phyloP scores from a whole-genome alignment of 768 basidiomycete species.

The Russula brevipes region DNA sequence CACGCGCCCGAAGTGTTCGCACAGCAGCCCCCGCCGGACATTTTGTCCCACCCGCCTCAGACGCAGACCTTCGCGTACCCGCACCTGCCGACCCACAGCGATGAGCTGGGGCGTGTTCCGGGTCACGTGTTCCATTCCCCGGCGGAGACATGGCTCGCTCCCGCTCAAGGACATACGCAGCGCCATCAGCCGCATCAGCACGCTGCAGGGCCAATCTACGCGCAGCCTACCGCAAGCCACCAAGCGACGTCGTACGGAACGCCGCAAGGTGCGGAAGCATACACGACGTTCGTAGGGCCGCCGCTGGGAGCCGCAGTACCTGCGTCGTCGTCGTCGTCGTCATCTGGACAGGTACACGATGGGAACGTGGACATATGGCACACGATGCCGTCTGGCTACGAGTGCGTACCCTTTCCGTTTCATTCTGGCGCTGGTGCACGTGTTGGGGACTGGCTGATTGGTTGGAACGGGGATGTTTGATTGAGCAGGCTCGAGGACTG shows the following conservation, averaged over 20 bases:
- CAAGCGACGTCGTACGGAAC: conserved; percentile 11
- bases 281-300: conserved; percentile 5
- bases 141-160: conserved; percentile 12
- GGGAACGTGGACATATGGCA: conserved; percentile 19
- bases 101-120: conserved; percentile 21
- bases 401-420: conserved; percentile 20
- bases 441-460: conserved; percentile 14
- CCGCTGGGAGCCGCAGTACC: background rate
- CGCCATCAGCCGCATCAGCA: conserved; percentile 12
- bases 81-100: conserved; percentile 19
- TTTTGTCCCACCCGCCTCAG: background rate
- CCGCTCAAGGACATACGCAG: background rate
- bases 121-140: conserved; percentile 7
- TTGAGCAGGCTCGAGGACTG: conserved; percentile 22
- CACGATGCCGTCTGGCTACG: conserved; percentile 22
- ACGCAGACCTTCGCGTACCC: conserved; percentile 15
- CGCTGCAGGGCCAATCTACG: conserved; percentile 2
- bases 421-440: background rate
- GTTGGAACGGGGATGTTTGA: background rate
- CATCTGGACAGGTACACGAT: conserved; percentile 1
- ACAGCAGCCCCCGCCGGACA: conserved; percentile 3
- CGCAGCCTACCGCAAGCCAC: background rate
- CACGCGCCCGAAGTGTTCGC: conserved; percentile 6
- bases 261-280: background rate
- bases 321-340: background rate